Conservation (phyloP, 148 eudicot genomes). For the Agrostemma githago region DNA sequence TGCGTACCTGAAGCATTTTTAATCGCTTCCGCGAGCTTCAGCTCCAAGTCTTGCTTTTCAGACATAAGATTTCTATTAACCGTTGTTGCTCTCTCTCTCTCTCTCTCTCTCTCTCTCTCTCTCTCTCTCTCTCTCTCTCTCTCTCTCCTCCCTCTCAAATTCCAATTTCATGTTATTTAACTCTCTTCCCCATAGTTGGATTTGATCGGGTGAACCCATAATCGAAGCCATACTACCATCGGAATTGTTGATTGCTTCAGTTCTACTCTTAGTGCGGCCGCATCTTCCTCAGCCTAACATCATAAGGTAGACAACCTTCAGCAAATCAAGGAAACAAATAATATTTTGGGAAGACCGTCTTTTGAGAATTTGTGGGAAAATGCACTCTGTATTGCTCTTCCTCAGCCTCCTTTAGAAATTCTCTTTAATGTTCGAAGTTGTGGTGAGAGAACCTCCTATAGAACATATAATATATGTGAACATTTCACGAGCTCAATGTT, state of each 20-base stretch:
- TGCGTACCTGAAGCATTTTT: constrained; percentile 43
- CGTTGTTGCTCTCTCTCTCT: too few relatives aligned
- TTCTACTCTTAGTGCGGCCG: too few relatives aligned
- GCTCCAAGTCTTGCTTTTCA: constrained; percentile 75
- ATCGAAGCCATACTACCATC: constrained; percentile 37
- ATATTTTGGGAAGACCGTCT: too few relatives aligned
- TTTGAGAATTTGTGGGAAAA: too few relatives aligned
- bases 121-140: constrained; percentile 90
- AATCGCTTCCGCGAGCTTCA: constrained; percentile 51
- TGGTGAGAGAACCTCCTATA: constrained; percentile 90
- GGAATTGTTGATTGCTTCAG: constrained; percentile 54
- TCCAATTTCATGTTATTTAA: constrained; percentile 58
- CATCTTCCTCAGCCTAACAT: constrained; percentile 97
- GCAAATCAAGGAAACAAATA: too few relatives aligned
- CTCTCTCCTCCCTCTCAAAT: constrained; percentile 66
- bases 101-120: too few relatives aligned
- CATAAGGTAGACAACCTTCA: constrained; percentile 5
- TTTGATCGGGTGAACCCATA: constrained; percentile 57
- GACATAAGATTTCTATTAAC: constrained; percentile 56
- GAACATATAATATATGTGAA: constrained; percentile 32
- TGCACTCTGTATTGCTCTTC: constrained; percentile 96
- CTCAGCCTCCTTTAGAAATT: constrained; percentile 84
- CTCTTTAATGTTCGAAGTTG: constrained; percentile 78
- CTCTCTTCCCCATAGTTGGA: constrained; percentile 73
- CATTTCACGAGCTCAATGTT: constrained; percentile 9